Evolutionary conservation across 2,329 filamentous ascomycete species (phyloP).

Genomic region (Pseudogymnoascus sp.): DNA sequence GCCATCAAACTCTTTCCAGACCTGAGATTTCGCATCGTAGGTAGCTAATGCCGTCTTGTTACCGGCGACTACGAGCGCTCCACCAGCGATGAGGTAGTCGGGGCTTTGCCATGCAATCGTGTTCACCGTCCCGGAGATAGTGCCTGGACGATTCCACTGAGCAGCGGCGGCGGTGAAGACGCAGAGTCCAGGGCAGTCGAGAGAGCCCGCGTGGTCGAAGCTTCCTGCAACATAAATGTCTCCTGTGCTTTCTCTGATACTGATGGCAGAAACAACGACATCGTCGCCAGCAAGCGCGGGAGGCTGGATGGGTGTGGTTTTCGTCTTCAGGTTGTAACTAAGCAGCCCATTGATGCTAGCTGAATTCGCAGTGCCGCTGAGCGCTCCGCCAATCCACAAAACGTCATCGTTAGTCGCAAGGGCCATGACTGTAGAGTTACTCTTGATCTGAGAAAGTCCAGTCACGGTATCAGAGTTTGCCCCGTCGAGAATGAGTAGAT

Average conservation of each 20-base stretch:
- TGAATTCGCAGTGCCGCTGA: constrained; percentile 63
- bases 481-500: constrained; percentile 66
- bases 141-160: constrained; percentile 72
- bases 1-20: constrained; percentile 58
- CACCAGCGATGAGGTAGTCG: constrained; percentile 66
- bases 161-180: constrained; percentile 61
- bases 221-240: constrained; percentile 81
- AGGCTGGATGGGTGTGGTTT: constrained; percentile 62
- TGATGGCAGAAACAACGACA: constrained; percentile 69
- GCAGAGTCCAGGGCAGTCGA: constrained; percentile 78
- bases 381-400: constrained; percentile 74
- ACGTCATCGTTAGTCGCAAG: constrained; percentile 59
- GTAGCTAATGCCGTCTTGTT: constrained; percentile 59
- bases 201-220: constrained; percentile 74
- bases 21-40: constrained; percentile 60
- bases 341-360: constrained; percentile 64
- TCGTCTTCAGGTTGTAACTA: constrained; percentile 65
- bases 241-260: constrained; percentile 58
- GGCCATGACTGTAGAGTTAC: constrained; percentile 67
- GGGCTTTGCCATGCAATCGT: constrained; percentile 69
- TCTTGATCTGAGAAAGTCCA: constrained; percentile 61
- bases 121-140: constrained; percentile 62
- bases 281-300: constrained; percentile 63
- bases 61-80: constrained; percentile 62
- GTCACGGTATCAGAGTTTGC: constrained; percentile 57